Conservation (phyloP, 1,284 basidiomycete genomes). For the Puccinia horiana region DNA sequence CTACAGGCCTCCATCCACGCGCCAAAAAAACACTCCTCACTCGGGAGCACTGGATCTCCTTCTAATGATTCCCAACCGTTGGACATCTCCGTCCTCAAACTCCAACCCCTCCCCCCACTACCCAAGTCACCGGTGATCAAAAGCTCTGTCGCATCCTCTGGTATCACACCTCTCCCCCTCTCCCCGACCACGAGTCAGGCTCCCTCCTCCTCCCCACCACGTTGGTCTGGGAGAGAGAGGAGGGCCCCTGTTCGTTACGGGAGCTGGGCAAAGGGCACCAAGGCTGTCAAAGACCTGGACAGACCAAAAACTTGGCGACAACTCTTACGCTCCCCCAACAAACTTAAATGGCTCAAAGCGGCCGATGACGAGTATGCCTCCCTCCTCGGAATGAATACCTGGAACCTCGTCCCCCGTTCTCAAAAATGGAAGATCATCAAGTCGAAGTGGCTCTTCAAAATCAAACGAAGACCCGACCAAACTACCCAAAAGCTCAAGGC, state of each 20-base stretch:
- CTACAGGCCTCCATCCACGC: not conserved
- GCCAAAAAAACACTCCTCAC: no score
- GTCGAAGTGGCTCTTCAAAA: conserved; percentile 37
- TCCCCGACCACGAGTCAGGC: not conserved
- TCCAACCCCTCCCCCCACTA: not conserved
- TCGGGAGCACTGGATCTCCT: no score
- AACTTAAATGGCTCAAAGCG: not conserved
- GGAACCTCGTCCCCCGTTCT: conserved; percentile 19
- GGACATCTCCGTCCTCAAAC: not conserved
- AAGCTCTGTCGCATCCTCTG: not conserved
- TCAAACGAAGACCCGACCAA: not conserved
- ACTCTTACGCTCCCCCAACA: not conserved
- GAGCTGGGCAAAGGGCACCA: no score
- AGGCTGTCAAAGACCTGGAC: conserved; percentile 11
- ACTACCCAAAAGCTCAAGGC: no score
- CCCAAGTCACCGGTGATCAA: not conserved
- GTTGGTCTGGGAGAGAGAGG: no score
- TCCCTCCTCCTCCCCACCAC: not conserved
- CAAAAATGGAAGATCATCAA: conserved; percentile 6
- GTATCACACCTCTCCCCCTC: not conserved
- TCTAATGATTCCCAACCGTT: no score
- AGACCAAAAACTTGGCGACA: not conserved
- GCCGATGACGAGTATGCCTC: no score
- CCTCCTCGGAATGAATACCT: conserved; percentile 23
- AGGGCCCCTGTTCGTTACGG: no score